Conservation (phyloP, 176 grass and related monocot species). For the Ensete ventricosum region DNA sequence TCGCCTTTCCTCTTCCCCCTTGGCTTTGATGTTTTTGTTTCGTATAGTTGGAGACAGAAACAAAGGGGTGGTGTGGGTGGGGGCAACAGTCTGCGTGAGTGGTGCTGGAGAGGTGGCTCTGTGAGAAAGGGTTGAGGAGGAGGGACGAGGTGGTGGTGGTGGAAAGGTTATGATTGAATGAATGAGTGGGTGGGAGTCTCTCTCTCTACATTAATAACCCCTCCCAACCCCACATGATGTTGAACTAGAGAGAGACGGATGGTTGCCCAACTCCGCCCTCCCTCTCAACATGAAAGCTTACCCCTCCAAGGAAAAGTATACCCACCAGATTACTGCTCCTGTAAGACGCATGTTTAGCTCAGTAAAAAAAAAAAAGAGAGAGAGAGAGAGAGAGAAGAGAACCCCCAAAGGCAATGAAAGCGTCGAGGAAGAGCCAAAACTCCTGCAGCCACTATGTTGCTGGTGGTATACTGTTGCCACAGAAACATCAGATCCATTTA, state of each 20-base stretch:
- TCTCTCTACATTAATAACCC: slow-evolving; percentile 4
- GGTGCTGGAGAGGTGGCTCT: not conserved
- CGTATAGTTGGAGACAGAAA: not conserved
- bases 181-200: slow-evolving; percentile 23
- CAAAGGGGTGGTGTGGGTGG: not conserved
- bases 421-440: too few relatives aligned
- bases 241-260: too few relatives aligned
- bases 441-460: too few relatives aligned
- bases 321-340: too few relatives aligned
- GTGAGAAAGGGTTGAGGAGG: not conserved
- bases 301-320: too few relatives aligned
- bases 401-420: too few relatives aligned
- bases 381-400: too few relatives aligned
- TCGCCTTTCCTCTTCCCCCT: not conserved
- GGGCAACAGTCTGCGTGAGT: slow-evolving; percentile 6
- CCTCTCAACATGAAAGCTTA: not conserved
- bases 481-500: too few relatives aligned
- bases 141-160: not conserved
- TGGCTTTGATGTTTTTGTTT: not conserved
- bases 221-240: slow-evolving; percentile 7
- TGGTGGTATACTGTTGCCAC: too few relatives aligned
- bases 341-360: too few relatives aligned
- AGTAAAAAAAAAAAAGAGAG: too few relatives aligned
- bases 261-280: not conserved
- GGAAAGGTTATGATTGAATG: slow-evolving; percentile 18